phyloP scores from a whole-genome alignment of 345 rosid species.

The Tarenaya hassleriana region DNA sequence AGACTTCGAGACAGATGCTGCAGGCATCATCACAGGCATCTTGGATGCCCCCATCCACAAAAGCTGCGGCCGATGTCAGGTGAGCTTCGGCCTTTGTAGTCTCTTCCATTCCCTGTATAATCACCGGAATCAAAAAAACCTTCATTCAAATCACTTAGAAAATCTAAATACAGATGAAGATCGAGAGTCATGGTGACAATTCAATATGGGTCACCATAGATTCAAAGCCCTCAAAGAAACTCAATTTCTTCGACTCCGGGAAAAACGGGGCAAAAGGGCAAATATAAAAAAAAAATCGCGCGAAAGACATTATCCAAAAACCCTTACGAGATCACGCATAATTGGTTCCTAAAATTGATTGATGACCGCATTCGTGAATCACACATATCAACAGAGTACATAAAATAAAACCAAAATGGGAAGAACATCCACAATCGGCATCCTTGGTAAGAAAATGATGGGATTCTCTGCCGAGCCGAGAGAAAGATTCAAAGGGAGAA shows the following conservation, averaged over 20 bases:
- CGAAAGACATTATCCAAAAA: not conserved
- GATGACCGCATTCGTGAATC: no score
- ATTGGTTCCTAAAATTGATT: not conserved
- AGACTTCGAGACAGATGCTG: constrained; percentile 92
- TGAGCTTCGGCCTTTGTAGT: constrained; percentile 46
- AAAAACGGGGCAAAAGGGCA: no score
- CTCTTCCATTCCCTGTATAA: constrained; percentile 45
- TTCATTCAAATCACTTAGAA: not conserved
- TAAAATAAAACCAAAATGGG: not conserved
- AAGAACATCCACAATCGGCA: not conserved
- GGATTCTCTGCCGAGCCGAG: not conserved
- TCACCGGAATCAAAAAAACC: not conserved
- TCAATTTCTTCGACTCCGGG: no score
- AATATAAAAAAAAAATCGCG: not conserved
- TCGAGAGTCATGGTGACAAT: not conserved
- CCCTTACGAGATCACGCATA: not conserved
- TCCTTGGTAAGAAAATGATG: not conserved
- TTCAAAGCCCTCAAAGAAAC: not conserved
- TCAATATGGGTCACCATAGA: constrained; percentile 6
- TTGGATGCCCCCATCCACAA: constrained; percentile 96
- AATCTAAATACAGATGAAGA: not conserved
- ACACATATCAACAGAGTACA: not conserved
- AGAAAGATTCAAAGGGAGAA: constrained; percentile 3
- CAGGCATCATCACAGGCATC: constrained; percentile 96
- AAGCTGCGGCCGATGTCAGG: constrained; percentile 85